These are phyloP conservation scores for Crithidia sp. DNA, from an alignment of 208 protist species.

Conservation along the genomic window DNA sequence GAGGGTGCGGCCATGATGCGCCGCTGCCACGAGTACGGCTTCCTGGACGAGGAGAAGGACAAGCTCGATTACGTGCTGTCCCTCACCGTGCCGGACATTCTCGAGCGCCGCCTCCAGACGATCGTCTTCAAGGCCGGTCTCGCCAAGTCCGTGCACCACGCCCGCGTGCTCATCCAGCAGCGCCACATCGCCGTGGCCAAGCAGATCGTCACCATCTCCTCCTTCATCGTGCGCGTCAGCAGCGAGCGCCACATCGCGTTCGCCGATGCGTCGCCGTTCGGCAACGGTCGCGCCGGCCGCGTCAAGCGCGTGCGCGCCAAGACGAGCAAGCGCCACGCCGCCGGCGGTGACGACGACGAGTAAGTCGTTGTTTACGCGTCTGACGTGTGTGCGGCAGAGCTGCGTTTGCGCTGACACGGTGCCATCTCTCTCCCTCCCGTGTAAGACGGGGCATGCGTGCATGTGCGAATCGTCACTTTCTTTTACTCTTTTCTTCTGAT, in stretches of 20 bases:
- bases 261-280: slow-evolving; percentile 95
- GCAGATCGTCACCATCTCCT: slow-evolving; percentile 99
- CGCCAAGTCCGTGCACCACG: slow-evolving; percentile 99
- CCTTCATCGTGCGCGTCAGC: slow-evolving; percentile 99
- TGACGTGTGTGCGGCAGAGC: not conserved
- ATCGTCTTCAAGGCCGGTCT: slow-evolving; percentile 98
- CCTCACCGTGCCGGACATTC: slow-evolving; percentile 99
- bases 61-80: slow-evolving; percentile 99
- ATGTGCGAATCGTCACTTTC: too few relatives aligned
- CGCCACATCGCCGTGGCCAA: slow-evolving; percentile 99
- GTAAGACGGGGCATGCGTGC: too few relatives aligned
- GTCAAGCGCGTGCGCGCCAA: slow-evolving; percentile 94
- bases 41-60: slow-evolving; percentile 98
- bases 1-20: slow-evolving; percentile 99
- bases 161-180: slow-evolving; percentile 99
- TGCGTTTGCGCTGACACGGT: too few relatives aligned
- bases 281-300: slow-evolving; percentile 96
- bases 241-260: slow-evolving; percentile 99
- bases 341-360: slow-evolving; percentile 69
- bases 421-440: not conserved
- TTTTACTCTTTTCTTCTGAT: slow-evolving; percentile 10
- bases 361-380: slow-evolving; percentile 13
- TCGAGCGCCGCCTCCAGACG: slow-evolving; percentile 99
- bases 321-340: slow-evolving; percentile 71
- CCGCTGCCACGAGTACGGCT: slow-evolving; percentile 97